phyloP scores from a whole-genome alignment of 805 yeast genomes.

The Limtongozyma cylindracea region DNA sequence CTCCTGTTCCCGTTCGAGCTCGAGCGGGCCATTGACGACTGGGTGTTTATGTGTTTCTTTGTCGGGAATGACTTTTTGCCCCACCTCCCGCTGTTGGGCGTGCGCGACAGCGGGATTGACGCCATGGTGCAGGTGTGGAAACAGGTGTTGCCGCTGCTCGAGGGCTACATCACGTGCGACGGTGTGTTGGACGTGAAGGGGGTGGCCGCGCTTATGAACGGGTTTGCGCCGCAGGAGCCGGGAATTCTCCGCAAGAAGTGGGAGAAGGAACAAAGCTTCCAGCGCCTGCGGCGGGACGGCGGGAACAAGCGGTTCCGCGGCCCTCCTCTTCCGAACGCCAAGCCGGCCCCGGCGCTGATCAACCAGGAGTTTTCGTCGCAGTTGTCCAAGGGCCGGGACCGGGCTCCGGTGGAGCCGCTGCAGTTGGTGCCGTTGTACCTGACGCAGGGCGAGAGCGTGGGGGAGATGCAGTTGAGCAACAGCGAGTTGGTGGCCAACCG shows the following conservation, averaged over 20 bases:
- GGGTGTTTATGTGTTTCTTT: constrained; percentile 97
- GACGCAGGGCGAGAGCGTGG: no score
- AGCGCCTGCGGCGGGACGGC: no score
- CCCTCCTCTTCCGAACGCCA: no score
- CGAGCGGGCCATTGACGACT: constrained; percentile 93
- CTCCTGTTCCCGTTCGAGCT: constrained; percentile 63
- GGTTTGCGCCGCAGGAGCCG: constrained; percentile 50
- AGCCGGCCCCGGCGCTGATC: no score
- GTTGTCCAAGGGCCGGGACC: no score
- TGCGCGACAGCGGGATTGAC: constrained; percentile 85
- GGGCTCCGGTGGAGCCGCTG: no score
- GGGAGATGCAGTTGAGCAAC: no score
- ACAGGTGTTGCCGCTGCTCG: constrained; percentile 31
- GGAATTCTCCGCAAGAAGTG: constrained; percentile 49
- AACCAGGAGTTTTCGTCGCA: no score
- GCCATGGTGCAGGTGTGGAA: constrained; percentile 69
- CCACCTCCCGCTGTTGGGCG: constrained; percentile 83
- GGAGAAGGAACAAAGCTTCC: constrained; percentile 42
- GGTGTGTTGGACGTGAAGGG: constrained; percentile 57
- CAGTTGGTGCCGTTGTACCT: no score
- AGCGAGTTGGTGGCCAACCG: no score
- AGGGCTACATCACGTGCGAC: constrained; percentile 71
- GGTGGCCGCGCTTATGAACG: constrained; percentile 44
- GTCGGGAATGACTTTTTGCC: constrained; percentile 98
- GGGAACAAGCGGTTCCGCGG: no score